Conservation (phyloP, 371 early-diverging fungal genomes). For the Apophysomyces variabilis region DNA sequence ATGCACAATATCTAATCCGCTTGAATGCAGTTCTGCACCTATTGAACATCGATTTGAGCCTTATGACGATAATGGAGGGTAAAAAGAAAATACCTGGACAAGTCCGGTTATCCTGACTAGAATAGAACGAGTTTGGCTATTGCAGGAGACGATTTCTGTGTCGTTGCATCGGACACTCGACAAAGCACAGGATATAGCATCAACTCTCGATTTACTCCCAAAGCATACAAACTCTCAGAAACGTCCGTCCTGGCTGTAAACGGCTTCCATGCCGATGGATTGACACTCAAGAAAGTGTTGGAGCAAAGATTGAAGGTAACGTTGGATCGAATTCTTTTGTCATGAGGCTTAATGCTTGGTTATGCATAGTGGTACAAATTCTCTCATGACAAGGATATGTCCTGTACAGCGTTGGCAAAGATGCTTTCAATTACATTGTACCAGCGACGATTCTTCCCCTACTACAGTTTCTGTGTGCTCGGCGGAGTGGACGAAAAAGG, state of each 20-base stretch:
- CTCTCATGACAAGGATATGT: constrained; percentile 91
- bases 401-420: constrained; percentile 89
- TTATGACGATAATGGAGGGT: constrained; percentile 84
- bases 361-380: constrained; percentile 84
- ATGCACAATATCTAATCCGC: constrained; percentile 34
- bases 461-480: constrained; percentile 92
- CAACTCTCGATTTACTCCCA: constrained; percentile 94
- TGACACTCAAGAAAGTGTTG: constrained; percentile 85
- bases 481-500: constrained; percentile 94
- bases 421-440: constrained; percentile 95
- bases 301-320: constrained; percentile 88
- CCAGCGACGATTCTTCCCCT: constrained; percentile 97
- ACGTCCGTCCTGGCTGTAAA: constrained; percentile 87
- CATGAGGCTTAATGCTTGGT: background rate
- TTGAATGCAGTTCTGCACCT: constrained; percentile 47
- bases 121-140: constrained; percentile 92
- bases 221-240: constrained; percentile 91
- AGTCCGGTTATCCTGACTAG: constrained; percentile 6
- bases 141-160: constrained; percentile 93
- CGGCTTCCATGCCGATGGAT: constrained; percentile 96
- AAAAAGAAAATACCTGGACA: constrained; percentile 18
- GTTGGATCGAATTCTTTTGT: background rate
- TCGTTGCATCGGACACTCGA: constrained; percentile 98
- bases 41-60: constrained; percentile 76
- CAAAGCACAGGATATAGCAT: constrained; percentile 96